A percentile compares a stretch with the other conserved stretches of the same genome.
These are phyloP conservation scores for Aspergillus sp. DNA, from an alignment of 2,329 filamentous ascomycete species.

Conservation along the genomic window DNA sequence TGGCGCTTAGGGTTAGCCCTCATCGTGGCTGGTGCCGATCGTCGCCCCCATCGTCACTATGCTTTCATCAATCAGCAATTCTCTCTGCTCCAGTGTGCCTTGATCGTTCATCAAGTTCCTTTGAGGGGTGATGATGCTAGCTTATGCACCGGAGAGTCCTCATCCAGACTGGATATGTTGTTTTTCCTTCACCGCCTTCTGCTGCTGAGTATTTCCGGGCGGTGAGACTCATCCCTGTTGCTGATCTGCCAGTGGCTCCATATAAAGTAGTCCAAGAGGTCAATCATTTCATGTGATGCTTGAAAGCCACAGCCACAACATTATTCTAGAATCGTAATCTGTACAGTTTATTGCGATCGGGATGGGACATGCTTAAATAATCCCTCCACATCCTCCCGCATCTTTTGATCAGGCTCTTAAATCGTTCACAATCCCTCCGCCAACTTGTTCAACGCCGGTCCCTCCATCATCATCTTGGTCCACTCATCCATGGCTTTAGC, in stretches of 20 bases:
- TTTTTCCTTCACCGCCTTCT: too few relatives aligned
- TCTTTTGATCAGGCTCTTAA: background rate
- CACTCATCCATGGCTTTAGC: slow-evolving; percentile 51
- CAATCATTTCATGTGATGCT: too few relatives aligned
- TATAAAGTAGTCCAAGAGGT: too few relatives aligned
- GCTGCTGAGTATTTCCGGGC: too few relatives aligned
- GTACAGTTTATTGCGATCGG: background rate
- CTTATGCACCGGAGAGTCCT: too few relatives aligned
- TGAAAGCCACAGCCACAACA: too few relatives aligned
- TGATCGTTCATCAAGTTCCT: background rate
- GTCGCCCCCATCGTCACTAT: background rate
- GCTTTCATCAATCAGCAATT: background rate
- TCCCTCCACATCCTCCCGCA: background rate
- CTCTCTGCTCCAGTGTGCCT: background rate
- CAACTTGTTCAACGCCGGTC: slow-evolving; percentile 45
- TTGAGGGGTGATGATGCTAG: too few relatives aligned
- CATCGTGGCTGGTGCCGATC: background rate
- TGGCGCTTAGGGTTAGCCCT: slow-evolving; percentile 14
- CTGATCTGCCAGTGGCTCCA: too few relatives aligned
- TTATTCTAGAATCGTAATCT: background rate
- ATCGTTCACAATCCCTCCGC: slow-evolving; percentile 29
- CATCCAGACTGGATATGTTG: too few relatives aligned
- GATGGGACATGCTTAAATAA: background rate
- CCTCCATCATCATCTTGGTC: slow-evolving; percentile 54
- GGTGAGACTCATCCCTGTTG: too few relatives aligned